A percentile compares a stretch with the other conserved stretches of the same genome.
These are phyloP conservation scores for Dysphania ambrosioides DNA, from an alignment of 148 eudicot genomes.

Conservation along the genomic window DNA sequence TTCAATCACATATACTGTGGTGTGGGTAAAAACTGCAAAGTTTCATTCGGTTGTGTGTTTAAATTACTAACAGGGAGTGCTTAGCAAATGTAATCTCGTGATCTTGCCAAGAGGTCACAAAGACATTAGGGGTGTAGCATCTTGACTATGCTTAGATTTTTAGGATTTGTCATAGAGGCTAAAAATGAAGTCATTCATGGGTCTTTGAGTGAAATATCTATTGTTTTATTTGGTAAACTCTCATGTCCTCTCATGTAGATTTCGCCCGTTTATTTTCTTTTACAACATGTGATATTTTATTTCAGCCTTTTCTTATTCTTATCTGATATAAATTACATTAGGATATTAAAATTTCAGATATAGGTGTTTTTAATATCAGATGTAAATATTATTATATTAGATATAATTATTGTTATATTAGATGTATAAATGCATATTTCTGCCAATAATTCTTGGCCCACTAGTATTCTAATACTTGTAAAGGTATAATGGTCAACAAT, in stretches of 20 bases:
- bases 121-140: conserved; percentile 11
- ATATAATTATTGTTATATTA: too few relatives aligned
- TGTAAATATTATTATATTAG: too few relatives aligned
- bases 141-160: not conserved
- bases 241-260: conserved; percentile 41
- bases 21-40: conserved; percentile 8
- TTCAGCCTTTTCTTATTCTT: too few relatives aligned
- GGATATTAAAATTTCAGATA: too few relatives aligned
- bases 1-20: not conserved
- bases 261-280: conserved; percentile 33
- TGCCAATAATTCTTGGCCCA: too few relatives aligned
- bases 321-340: too few relatives aligned
- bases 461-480: too few relatives aligned
- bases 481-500: too few relatives aligned
- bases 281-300: not conserved
- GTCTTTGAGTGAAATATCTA: not conserved
- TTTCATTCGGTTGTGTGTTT: not conserved
- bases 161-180: not conserved
- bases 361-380: too few relatives aligned
- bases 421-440: too few relatives aligned
- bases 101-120: conserved; percentile 15
- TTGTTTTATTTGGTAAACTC: conserved; percentile 13
- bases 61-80: conserved; percentile 17
- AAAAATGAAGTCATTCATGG: not conserved
- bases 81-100: conserved; percentile 1